Percentiles rank a stretch among this genome's conserved stretches.
Evolutionary conservation across 2,329 filamentous ascomycete genomes (phyloP).

Genomic region (Cryphonectria radicalis): DNA sequence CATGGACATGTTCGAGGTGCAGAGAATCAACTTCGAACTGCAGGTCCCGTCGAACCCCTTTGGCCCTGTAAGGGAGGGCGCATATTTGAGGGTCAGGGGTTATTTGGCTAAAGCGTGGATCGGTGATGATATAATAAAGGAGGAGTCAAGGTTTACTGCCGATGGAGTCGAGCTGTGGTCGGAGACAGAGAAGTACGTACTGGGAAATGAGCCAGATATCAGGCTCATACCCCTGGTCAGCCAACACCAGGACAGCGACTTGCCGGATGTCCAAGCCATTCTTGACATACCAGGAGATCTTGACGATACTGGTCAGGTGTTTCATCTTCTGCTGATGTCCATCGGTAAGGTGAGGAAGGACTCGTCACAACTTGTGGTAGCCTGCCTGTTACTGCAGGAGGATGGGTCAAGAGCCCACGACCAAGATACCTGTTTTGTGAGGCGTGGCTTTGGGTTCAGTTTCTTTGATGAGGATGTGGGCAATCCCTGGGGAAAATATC

Average conservation of each 20-base stretch:
- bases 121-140: background rate
- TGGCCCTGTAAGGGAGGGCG: background rate
- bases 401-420: background rate
- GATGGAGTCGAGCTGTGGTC: background rate
- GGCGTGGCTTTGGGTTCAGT: background rate
- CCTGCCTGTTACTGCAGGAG: background rate
- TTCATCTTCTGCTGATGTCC: background rate
- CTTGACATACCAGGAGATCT: background rate
- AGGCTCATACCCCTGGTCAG: background rate
- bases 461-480: background rate
- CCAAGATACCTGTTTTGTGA: background rate
- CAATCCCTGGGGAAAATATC: background rate
- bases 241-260: background rate
- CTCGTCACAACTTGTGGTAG: background rate
- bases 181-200: background rate
- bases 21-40: background rate
- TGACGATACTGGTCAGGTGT: background rate
- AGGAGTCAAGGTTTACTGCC: background rate
- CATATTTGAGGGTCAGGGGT: background rate
- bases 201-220: background rate
- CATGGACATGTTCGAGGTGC: background rate
- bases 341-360: background rate
- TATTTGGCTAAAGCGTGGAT: background rate
- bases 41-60: background rate
- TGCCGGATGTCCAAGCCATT: background rate